Base-by-base conservation (phyloP, 148 eudicot genomes). In the Spergularia bocconei region DNA sequence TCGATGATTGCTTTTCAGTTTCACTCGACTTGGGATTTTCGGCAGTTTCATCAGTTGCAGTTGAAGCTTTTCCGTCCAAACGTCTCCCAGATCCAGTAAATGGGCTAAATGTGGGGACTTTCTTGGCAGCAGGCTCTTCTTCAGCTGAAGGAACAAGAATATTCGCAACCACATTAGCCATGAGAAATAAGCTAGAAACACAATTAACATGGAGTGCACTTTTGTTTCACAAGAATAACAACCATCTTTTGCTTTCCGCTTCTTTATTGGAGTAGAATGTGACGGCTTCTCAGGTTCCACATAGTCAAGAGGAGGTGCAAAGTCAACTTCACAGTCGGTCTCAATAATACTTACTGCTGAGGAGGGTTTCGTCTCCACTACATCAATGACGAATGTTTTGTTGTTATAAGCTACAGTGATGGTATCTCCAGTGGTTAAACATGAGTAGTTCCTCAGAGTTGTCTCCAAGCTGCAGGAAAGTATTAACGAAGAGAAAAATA, bases 291-390 rank as follows among this genome's bases (percentile, higher is more conserved):
- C 80, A 20, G 83, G 80, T 77, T 81, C 80, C 73, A 67, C 67
- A 50, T 81, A 81, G 78, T 81, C 83, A 67, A 81, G 83, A 39
- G 83, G 83, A n/a, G 83, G 80, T 17, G 83, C 80, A 65, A 81
- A 81, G 50, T 81, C 83, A 19, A 81, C 83, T 74, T 81, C 83
- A 61, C 83, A 81, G n/a, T 81, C 83, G 33, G 83, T 81, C 77
- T 81, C 83, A 44, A 81, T 81, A 20, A 81, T 77, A 72, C 83
- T 81, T 53, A 81, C 83, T 60, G 83, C 83, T 20, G 83, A 41
- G 13, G 83, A 77, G 59, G 83, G 83, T 72, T 81, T 81, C 25
- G 83, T 62, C 44, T 81, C 83, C 29, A 81, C 74, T 11, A 81
- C 80, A 72, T 81, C 72, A 16, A 81, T 81, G 70, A 72, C 77